Evolutionary conservation across 768 basidiomycete species (phyloP).

Genomic region (Leucocoprinus birnbaumii): DNA sequence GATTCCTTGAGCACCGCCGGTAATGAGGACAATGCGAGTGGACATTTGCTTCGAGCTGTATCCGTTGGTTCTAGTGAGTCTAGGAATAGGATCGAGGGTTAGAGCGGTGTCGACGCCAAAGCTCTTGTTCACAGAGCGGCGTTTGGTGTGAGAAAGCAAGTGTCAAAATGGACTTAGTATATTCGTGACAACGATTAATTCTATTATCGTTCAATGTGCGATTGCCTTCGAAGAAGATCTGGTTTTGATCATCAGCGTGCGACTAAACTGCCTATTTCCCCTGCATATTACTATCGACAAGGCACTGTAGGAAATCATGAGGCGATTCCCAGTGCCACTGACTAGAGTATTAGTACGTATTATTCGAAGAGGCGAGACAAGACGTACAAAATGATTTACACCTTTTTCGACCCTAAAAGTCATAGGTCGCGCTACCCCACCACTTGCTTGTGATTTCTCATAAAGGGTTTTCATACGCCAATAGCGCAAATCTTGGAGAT

Average conservation of each 20-base stretch:
- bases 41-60: neutral
- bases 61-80: neutral
- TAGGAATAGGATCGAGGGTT: too few species aligned
- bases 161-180: too few species aligned
- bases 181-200: too few species aligned
- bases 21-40: conserved; percentile 26
- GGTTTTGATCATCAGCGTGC: neutral
- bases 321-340: conserved; percentile 12
- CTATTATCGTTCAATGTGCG: too few species aligned
- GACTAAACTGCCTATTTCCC: neutral
- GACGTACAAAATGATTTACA: conserved; percentile 34
- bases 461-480: conserved; percentile 19
- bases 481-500: conserved; percentile 23
- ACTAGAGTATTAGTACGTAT: neutral
- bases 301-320: neutral
- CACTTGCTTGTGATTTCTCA: conserved; percentile 15
- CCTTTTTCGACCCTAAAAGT: conserved; percentile 21
- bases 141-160: too few species aligned
- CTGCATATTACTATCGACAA: neutral
- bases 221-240: too few species aligned
- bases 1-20: conserved; percentile 43
- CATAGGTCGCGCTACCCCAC: conserved; percentile 19
- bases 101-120: too few species aligned
- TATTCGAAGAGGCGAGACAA: neutral
- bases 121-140: too few species aligned